Conservation (phyloP, 306 rosid species). For the Cicer cuneatum region DNA sequence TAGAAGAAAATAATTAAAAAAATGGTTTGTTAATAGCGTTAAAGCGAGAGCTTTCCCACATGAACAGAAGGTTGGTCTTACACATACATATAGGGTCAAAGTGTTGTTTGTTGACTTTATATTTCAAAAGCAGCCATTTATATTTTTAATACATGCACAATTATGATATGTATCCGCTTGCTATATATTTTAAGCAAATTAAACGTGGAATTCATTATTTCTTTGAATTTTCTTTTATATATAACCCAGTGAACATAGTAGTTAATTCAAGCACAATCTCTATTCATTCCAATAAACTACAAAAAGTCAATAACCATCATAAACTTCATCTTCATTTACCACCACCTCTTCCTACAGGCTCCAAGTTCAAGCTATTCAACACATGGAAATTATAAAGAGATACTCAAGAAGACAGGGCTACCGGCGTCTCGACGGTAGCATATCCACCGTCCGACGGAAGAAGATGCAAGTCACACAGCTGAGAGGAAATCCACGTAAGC, state of each 20-base stretch:
- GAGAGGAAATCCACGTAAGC: constrained; percentile 36
- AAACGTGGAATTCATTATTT: background rate
- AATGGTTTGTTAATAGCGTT: background rate
- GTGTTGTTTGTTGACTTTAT: constrained; percentile 17
- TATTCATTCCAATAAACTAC: background rate
- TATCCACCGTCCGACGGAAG: constrained; percentile 13
- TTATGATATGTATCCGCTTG: background rate
- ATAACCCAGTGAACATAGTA: background rate
- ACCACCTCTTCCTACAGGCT: background rate
- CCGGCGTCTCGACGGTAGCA: constrained; percentile 42
- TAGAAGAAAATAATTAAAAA: background rate
- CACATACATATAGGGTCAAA: constrained; percentile 8
- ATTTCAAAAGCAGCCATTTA: constrained; percentile 23
- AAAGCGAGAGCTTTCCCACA: background rate
- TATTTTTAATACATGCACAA: background rate
- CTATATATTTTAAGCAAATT: background rate
- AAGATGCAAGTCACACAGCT: constrained; percentile 34
- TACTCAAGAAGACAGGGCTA: constrained; percentile 46
- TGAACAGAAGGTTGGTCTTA: background rate
- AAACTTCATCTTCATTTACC: background rate
- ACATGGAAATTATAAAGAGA: constrained; percentile 55
- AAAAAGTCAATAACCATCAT: background rate
- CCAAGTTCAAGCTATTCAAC: background rate
- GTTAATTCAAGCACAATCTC: background rate
- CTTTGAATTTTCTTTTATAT: background rate